A percentile compares a stretch with the other conserved stretches of the same genome.
Conservation (phyloP, 495 filamentous ascomycete genomes). For the Aspergillus nidulans region DNA sequence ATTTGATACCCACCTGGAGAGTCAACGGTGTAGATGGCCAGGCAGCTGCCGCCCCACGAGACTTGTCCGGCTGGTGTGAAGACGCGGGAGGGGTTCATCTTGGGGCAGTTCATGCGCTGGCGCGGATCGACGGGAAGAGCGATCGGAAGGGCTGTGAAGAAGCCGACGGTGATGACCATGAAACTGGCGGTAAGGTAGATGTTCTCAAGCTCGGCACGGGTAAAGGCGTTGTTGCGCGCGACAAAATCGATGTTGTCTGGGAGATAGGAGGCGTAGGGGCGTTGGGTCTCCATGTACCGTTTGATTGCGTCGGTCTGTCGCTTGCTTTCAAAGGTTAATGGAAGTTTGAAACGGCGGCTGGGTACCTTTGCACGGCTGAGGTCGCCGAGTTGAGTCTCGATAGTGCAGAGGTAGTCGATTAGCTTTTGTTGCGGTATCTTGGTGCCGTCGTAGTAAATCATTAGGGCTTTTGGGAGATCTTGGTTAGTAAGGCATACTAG, state of each 20-base stretch:
- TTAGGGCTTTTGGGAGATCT: slow-evolving; percentile 25
- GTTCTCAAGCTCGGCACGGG: slow-evolving; percentile 38
- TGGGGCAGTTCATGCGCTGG: slow-evolving; percentile 49
- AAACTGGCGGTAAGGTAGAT: slow-evolving; percentile 45
- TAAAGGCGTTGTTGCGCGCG: slow-evolving; percentile 54
- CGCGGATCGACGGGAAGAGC: slow-evolving; percentile 54
- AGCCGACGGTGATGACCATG: slow-evolving; percentile 53
- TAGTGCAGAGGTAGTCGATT: slow-evolving; percentile 24
- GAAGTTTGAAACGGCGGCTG: slow-evolving; percentile 48
- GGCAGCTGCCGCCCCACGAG: slow-evolving; percentile 50
- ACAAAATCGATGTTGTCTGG: slow-evolving; percentile 56
- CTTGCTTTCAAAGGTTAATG: slow-evolving; percentile 49
- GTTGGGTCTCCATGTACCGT: slow-evolving; percentile 55
- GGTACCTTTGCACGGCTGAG: slow-evolving; percentile 43
- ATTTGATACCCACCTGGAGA: slow-evolving; percentile 57
- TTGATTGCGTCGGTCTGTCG: slow-evolving; percentile 44
- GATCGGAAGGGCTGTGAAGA: slow-evolving; percentile 51
- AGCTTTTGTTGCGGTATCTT: slow-evolving; percentile 32
- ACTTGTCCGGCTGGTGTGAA: slow-evolving; percentile 55
- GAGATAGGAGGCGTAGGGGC: slow-evolving; percentile 53
- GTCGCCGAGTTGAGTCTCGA: slow-evolving; percentile 31
- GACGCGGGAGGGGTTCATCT: slow-evolving; percentile 55
- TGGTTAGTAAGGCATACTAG: neutral
- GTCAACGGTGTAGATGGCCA: slow-evolving; percentile 55
- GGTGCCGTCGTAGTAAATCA: slow-evolving; percentile 45